Evolutionary conservation across 2,329 filamentous ascomycete species (phyloP), one percentile per base, ranked within the genome.

Genomic region (Talaromyces sp.): DNA sequence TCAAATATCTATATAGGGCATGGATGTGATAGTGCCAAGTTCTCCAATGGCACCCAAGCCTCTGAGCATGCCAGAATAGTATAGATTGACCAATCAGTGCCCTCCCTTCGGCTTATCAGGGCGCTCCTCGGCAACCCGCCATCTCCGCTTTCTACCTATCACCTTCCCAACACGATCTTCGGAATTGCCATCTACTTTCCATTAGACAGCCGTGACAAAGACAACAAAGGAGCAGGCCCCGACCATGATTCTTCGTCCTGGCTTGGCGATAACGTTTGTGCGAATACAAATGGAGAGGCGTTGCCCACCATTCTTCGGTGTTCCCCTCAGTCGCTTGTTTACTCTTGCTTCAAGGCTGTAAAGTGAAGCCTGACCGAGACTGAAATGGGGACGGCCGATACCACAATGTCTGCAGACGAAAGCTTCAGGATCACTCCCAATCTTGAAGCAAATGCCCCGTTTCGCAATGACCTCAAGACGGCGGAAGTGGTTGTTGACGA

Each of bases 401-500:
- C 50, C 21, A 35, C 31, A 21, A 54, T 35, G 50, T 35, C 50
- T 54, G 50, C 18, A 31, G 55, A 58, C 54, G 23, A 40, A 9
- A 58, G 55, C 37, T 58, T 42, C 55, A 58, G 31, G 25, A 39
- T 42, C 4, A 58, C 55, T 2, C 55, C 39, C 6, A 31, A 40
- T 28, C 55, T 58, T 31, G 55, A 58, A 16, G 37, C 55, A 16
- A 58, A 58, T 11, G 16, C 33, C 9, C 44, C 35, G 2, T 7
- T n/a, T 18, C 21, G 16, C 21, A 69, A 68, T 50, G 65, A 67
- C 14, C 62, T 73, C 11, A 21, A 33, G 25, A 52, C 28, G 31
- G 7, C n/a, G 11, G 50, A 54, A 21, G 60, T 8, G 64, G 66
- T 9, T 68, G 6, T 70, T 8, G 67, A 67, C 9, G 68, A 72